A percentile compares a stretch with the other conserved stretches of the same genome.
Conservation (phyloP, 106 monocot species). For the Phalaenopsis equestris region DNA sequence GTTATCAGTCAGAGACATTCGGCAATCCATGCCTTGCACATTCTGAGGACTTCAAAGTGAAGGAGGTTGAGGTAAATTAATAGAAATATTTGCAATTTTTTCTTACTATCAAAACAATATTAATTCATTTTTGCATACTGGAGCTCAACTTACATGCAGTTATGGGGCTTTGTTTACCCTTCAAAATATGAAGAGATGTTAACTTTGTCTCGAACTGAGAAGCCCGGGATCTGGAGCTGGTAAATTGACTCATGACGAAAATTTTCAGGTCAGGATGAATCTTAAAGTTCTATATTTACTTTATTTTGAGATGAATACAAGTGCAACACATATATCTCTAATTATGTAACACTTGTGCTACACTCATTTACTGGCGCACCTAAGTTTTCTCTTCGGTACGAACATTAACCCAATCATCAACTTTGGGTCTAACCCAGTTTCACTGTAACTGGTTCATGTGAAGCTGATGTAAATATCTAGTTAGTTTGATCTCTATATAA, state of each 20-base stretch:
- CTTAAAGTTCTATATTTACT: not conserved
- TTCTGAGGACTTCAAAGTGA: slow-evolving; percentile 75
- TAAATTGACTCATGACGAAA: slow-evolving; percentile 16
- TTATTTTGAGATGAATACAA: too few relatives aligned
- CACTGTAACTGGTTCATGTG: not conserved
- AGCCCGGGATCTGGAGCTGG: slow-evolving; percentile 78
- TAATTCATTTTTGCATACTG: not conserved
- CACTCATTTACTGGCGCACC: too few relatives aligned
- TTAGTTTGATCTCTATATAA: not conserved
- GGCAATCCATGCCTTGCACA: slow-evolving; percentile 85
- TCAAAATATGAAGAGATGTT: slow-evolving; percentile 81
- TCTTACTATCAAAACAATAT: not conserved
- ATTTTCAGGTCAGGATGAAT: not conserved
- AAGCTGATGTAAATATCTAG: not conserved
- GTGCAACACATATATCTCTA: too few relatives aligned
- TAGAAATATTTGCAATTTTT: not conserved
- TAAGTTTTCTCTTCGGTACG: too few relatives aligned
- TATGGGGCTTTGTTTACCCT: slow-evolving; percentile 90
- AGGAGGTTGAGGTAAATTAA: slow-evolving; percentile 86
- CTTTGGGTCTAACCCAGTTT: not conserved
- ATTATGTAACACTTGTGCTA: too few relatives aligned
- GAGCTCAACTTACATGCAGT: slow-evolving; percentile 31
- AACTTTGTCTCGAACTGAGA: slow-evolving; percentile 48
- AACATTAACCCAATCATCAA: not conserved
- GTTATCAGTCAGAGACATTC: slow-evolving; percentile 81